Evolutionary conservation across 352 stramenopile genomes (phyloP).

Genomic region (Pseudoperonospora humuli): DNA sequence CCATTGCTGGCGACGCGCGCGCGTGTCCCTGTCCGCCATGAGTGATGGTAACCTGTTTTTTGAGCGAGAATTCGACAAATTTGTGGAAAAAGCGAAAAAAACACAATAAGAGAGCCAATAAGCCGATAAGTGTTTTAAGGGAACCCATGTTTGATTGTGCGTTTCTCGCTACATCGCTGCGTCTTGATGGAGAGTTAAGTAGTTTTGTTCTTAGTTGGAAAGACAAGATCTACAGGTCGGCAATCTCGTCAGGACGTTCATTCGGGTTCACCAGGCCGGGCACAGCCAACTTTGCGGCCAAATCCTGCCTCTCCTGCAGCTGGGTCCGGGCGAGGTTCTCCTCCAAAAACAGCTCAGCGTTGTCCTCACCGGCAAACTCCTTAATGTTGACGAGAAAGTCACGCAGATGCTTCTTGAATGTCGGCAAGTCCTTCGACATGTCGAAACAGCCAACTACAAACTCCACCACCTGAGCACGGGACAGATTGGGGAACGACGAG

Average conservation of each 20-base stretch:
- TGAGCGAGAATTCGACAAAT: neutral
- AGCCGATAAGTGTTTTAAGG: too few relatives aligned
- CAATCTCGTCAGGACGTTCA: constrained; percentile 86
- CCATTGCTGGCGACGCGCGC: neutral
- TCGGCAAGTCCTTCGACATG: constrained; percentile 93
- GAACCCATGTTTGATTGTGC: neutral
- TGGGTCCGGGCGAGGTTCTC: constrained; percentile 87
- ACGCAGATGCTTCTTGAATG: constrained; percentile 98
- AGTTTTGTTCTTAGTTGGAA: neutral
- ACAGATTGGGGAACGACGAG: constrained; percentile 96
- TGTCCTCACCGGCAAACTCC: constrained; percentile 97
- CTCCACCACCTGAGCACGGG: constrained; percentile 87
- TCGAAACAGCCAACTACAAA: constrained; percentile 98
- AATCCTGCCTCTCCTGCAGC: constrained; percentile 82
- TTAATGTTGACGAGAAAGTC: constrained; percentile 99
- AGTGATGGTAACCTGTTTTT: constrained; percentile 3
- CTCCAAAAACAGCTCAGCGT: constrained; percentile 94
- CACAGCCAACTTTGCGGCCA: constrained; percentile 79
- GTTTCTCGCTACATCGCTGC: constrained; percentile 20
- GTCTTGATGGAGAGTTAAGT: constrained; percentile 5
- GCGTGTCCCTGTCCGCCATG: constrained; percentile 11
- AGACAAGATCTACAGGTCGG: constrained; percentile 51
- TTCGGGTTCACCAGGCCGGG: constrained; percentile 89
- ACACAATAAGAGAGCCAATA: too few relatives aligned
- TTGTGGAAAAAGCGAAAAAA: too few relatives aligned